Evolutionary conservation across 495 filamentous ascomycete species (phyloP), one percentile per base, ranked within the genome.

Genomic region (Aspergillus saccharolyticus): DNA sequence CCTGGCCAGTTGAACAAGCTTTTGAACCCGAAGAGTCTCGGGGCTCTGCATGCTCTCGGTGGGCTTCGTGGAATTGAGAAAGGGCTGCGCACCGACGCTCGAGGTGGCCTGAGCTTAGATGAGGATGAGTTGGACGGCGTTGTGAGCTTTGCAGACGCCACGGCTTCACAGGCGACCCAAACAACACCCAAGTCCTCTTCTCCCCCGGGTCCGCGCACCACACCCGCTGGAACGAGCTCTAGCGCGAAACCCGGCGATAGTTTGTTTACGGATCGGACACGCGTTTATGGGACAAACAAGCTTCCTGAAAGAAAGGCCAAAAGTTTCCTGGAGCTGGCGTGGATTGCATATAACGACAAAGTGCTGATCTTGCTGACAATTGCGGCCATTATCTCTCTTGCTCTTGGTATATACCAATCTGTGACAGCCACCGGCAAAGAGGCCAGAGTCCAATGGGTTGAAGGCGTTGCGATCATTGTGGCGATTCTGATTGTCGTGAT

Each of bases 301-400:
- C 70, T 95, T 12, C 90, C 90, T 0, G 83, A 83, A 59, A 82
- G 81, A 58, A 90, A 89, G 65, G 67, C 84, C 10, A 91, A 90
- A 63, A 82, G 78, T 24, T 84, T 94, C 49, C 83, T 86, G 60
- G 73, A 83, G 62, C 72, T 92, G 18, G 86, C 89, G 42, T 94
- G 89, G 89, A 86, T 89, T 64, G 88, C 89, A 3, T 89, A 88
- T 62, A 88, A 90, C 50, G 90, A 95, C 69, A 91, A 91, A 58
- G 86, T 94, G 19, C 70, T 94, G 16, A 87, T 92, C 49, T 71
- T 96, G 6, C 75, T 96, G 54, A 89, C 88, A 1, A 72, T 85
- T 46, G 90, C 91, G 4, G 92, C 91, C 7, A 76, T 84, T 24
- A 83, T 96, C 39, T 95, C 91, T 5, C 77, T 96, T n/a, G 89